These are phyloP conservation scores for Plasmodium ovale DNA, from an alignment of 169 alveolate genomes.

Conservation along the genomic window DNA sequence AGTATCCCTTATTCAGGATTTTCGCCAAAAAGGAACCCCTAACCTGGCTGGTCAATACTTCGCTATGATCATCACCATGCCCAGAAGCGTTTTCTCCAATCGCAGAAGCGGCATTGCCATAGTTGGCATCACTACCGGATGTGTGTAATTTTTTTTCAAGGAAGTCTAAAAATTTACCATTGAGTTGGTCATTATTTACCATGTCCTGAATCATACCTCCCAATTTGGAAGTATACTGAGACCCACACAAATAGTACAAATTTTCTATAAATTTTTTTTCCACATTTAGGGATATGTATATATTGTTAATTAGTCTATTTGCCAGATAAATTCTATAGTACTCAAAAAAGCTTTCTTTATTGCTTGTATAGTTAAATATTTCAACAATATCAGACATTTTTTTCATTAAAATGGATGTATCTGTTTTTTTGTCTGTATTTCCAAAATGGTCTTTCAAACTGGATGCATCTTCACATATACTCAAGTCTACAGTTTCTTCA, in stretches of 20 bases:
- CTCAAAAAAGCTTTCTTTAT: slow-evolving; percentile 65
- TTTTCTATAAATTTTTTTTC: slow-evolving; percentile 83
- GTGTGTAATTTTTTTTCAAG: slow-evolving; percentile 1
- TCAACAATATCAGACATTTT: slow-evolving; percentile 63
- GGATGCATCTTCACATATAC: no score
- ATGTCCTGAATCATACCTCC: slow-evolving; percentile 90
- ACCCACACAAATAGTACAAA: slow-evolving; percentile 87
- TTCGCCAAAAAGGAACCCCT: slow-evolving; percentile 82
- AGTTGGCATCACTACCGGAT: slow-evolving; percentile 2
- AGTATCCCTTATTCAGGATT: slow-evolving; percentile 84
- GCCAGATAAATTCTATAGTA: slow-evolving; percentile 69
- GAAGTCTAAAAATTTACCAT: slow-evolving; percentile 72
- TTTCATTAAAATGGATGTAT: slow-evolving; percentile 9
- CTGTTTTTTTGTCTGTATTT: not conserved
- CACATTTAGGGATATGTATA: slow-evolving; percentile 47
- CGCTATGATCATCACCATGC: no score
- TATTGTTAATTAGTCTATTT: slow-evolving; percentile 64
- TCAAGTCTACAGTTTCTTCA: no score
- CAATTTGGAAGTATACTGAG: slow-evolving; percentile 86
- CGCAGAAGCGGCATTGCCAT: no score
- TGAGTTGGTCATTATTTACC: slow-evolving; percentile 73
- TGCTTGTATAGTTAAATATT: slow-evolving; percentile 61
- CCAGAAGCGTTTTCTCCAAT: no score
- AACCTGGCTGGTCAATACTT: no score
- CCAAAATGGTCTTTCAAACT: slow-evolving; percentile 2